phyloP scores from a whole-genome alignment of 2,329 filamentous ascomycete species.

The Trichophyton equinum region DNA sequence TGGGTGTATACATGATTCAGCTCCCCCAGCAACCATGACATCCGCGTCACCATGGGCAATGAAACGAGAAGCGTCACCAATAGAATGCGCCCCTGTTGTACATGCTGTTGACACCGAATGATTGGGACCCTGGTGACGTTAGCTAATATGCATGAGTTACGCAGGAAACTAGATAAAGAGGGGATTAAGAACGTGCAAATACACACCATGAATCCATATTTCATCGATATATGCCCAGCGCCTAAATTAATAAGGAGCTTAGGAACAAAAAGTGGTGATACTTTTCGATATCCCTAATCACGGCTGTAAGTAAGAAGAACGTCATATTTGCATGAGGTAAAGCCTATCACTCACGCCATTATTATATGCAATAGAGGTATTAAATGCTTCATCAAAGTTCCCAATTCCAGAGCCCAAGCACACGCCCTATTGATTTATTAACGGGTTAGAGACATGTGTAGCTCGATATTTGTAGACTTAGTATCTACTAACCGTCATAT shows the following conservation, averaged over 20 bases:
- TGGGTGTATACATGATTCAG: constrained; percentile 92
- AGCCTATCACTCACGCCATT: constrained; percentile 46
- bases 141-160: not conserved
- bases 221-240: constrained; percentile 90
- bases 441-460: not conserved
- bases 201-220: constrained; percentile 58
- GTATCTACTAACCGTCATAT: constrained; percentile 48
- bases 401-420: constrained; percentile 93
- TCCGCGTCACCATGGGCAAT: constrained; percentile 84
- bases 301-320: not conserved
- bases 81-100: constrained; percentile 87
- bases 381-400: constrained; percentile 80
- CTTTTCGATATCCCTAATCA: constrained; percentile 71
- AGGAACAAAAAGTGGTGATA: constrained; percentile 87
- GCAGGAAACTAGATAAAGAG: not conserved
- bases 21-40: constrained; percentile 90
- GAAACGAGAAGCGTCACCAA: constrained; percentile 87
- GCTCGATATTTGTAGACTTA: too few relatives aligned
- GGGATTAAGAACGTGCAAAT: not conserved
- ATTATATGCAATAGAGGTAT: constrained; percentile 65
- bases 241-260: constrained; percentile 88
- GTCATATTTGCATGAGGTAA: not conserved
- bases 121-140: constrained; percentile 58
- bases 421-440: constrained; percentile 48
- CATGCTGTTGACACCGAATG: constrained; percentile 90